phyloP scores from a whole-genome alignment of 345 rosid species.

The Cardamine resedifolia region DNA sequence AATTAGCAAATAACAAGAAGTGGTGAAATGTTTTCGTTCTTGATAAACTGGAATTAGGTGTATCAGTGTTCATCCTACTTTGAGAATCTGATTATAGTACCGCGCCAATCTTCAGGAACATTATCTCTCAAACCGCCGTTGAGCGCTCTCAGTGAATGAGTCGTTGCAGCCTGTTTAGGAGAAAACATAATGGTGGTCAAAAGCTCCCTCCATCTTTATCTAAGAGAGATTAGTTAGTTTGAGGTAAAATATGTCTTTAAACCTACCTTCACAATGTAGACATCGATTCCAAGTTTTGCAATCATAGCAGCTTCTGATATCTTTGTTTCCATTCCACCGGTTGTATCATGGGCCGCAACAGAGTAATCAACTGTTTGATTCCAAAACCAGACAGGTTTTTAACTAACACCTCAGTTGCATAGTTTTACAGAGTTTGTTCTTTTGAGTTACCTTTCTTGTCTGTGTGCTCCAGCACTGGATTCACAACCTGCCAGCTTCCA shows the following conservation, averaged over 20 bases:
- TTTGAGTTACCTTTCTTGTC: slow-evolving; percentile 51
- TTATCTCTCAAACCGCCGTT: slow-evolving; percentile 51
- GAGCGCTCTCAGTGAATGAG: slow-evolving; percentile 66
- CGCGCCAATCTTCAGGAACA: slow-evolving; percentile 75
- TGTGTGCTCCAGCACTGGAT: slow-evolving; percentile 47
- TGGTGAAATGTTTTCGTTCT: background rate
- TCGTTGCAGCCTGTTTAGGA: slow-evolving; percentile 64
- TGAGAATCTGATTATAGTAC: slow-evolving; percentile 52
- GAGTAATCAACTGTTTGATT: slow-evolving; percentile 62
- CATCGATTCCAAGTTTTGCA: slow-evolving; percentile 86
- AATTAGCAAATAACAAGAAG: background rate
- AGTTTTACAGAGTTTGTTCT: background rate
- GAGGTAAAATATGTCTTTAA: background rate
- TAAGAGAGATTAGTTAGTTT: background rate
- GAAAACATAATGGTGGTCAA: background rate
- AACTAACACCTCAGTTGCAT: background rate
- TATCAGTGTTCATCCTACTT: background rate
- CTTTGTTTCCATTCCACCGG: slow-evolving; percentile 93
- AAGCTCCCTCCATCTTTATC: background rate
- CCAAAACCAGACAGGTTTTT: background rate
- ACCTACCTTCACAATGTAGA: slow-evolving; percentile 79
- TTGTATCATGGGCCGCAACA: slow-evolving; percentile 89
- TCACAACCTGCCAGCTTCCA: slow-evolving; percentile 74
- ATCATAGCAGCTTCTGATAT: slow-evolving; percentile 89
- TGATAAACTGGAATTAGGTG: background rate